Evolutionary conservation across 1,284 basidiomycete species (phyloP).

Genomic region (Kwoniella shivajii): DNA sequence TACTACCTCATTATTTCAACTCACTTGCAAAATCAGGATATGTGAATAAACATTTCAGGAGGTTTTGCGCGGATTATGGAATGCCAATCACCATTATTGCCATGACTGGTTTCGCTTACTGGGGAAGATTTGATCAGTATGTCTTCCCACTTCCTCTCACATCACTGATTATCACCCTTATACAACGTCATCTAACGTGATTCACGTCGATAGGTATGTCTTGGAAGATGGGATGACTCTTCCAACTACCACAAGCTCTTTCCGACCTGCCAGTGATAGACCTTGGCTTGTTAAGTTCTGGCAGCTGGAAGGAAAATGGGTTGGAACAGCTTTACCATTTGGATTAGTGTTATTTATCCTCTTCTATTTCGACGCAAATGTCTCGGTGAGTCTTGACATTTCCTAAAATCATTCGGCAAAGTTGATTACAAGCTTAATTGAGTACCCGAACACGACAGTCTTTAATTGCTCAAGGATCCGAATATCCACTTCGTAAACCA

Average conservation of each 20-base stretch:
- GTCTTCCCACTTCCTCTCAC: background rate
- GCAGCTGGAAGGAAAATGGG: constrained; percentile 86
- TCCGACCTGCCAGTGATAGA: constrained; percentile 71
- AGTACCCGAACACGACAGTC: too few relatives aligned
- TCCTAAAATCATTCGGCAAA: background rate
- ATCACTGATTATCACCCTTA: background rate
- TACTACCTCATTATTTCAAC: constrained; percentile 72
- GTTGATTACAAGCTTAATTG: background rate
- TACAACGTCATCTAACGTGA: background rate
- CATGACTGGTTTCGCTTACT: constrained; percentile 74
- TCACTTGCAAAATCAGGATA: constrained; percentile 64
- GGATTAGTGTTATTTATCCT: constrained; percentile 57
- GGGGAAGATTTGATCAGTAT: constrained; percentile 69
- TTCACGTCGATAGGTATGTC: too few relatives aligned
- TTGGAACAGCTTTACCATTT: constrained; percentile 67
- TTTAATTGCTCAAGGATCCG: constrained; percentile 87
- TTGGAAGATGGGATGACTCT: constrained; percentile 66
- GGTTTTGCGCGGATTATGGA: constrained; percentile 81
- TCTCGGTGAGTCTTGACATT: constrained; percentile 41
- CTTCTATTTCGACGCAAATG: constrained; percentile 57
- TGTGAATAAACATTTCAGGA: constrained; percentile 70
- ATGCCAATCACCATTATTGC: constrained; percentile 83
- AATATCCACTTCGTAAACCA: constrained; percentile 87
- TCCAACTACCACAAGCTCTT: constrained; percentile 66
- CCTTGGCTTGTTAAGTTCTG: constrained; percentile 89